phyloP scores from a whole-genome alignment of 192 early-diverging fungal species.

The Powellomyces hirtus region DNA sequence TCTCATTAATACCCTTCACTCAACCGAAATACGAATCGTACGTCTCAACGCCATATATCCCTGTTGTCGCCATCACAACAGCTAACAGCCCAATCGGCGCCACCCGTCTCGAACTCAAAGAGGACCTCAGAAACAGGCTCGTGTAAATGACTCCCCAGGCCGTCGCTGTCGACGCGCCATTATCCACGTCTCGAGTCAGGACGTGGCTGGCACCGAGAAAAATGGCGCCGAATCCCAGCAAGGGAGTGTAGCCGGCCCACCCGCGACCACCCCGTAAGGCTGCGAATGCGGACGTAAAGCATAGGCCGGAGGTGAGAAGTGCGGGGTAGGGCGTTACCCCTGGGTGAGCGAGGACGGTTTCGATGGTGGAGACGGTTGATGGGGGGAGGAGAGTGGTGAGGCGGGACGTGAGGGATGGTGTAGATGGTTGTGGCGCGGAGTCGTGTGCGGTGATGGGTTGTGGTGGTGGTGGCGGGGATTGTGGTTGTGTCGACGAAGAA shows the following conservation, averaged over 20 bases:
- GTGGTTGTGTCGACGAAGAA: not conserved
- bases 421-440: not conserved
- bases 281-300: slow-evolving; percentile 15
- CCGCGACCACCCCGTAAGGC: slow-evolving; percentile 6
- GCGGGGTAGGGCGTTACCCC: slow-evolving; percentile 21
- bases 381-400: too few species aligned
- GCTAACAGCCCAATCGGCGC: slow-evolving; percentile 14
- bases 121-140: slow-evolving; percentile 3
- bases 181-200: slow-evolving; percentile 8
- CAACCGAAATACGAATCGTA: slow-evolving; percentile 22
- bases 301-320: not conserved
- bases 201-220: slow-evolving; percentile 6
- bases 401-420: too few species aligned
- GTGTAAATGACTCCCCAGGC: slow-evolving; percentile 23
- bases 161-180: slow-evolving; percentile 19
- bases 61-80: slow-evolving; percentile 11
- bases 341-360: slow-evolving; percentile 1
- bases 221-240: slow-evolving; percentile 8
- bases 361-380: too few species aligned
- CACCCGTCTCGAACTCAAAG: not conserved
- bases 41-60: slow-evolving; percentile 16
- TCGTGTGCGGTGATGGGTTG: not conserved
- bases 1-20: too few species aligned
- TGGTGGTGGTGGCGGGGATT: not conserved
- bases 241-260: slow-evolving; percentile 16